phyloP scores from a whole-genome alignment of 2,329 filamentous ascomycete species.

The Aspergillus vadensis region DNA sequence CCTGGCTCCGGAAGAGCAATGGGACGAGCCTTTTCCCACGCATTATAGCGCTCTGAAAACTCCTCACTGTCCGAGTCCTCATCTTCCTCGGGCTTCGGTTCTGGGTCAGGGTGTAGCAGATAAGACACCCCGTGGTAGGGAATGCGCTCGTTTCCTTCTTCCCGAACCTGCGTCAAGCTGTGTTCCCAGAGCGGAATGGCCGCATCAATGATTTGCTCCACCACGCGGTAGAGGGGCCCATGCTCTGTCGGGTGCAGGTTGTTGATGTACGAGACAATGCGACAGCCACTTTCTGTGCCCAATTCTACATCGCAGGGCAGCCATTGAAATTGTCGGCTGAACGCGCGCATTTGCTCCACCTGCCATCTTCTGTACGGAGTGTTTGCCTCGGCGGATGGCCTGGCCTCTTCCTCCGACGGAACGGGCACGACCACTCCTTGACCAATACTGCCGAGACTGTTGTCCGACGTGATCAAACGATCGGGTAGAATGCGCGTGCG shows the following conservation, averaged over 20 bases:
- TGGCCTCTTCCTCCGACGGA: not conserved
- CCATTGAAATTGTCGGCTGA: slow-evolving; percentile 50
- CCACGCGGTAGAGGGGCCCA: slow-evolving; percentile 34
- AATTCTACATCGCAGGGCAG: slow-evolving; percentile 44
- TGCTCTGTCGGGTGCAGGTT: slow-evolving; percentile 44
- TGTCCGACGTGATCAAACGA: slow-evolving; percentile 19
- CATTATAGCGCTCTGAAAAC: not conserved
- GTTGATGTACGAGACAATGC: slow-evolving; percentile 47
- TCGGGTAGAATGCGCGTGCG: slow-evolving; percentile 26
- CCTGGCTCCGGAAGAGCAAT: slow-evolving; percentile 9
- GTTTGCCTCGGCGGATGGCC: too few species aligned
- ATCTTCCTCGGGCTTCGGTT: slow-evolving; percentile 4
- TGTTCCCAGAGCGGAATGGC: slow-evolving; percentile 52
- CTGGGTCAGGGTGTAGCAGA: not conserved
- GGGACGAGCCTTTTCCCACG: slow-evolving; percentile 5
- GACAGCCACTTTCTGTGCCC: slow-evolving; percentile 17
- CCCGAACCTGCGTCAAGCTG: slow-evolving; percentile 14
- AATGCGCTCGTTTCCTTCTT: slow-evolving; percentile 5
- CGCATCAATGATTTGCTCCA: slow-evolving; percentile 41
- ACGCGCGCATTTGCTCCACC: not conserved
- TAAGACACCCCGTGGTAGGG: slow-evolving; percentile 11
- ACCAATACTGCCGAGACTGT: slow-evolving; percentile 24
- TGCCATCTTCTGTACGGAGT: not conserved
- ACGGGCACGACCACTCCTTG: slow-evolving; percentile 12
- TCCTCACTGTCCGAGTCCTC: slow-evolving; percentile 10